A percentile compares a stretch with the other conserved stretches of the same genome.
phyloP scores from a whole-genome alignment of 2,329 filamentous ascomycete species.

The Trichoderma sp. region DNA sequence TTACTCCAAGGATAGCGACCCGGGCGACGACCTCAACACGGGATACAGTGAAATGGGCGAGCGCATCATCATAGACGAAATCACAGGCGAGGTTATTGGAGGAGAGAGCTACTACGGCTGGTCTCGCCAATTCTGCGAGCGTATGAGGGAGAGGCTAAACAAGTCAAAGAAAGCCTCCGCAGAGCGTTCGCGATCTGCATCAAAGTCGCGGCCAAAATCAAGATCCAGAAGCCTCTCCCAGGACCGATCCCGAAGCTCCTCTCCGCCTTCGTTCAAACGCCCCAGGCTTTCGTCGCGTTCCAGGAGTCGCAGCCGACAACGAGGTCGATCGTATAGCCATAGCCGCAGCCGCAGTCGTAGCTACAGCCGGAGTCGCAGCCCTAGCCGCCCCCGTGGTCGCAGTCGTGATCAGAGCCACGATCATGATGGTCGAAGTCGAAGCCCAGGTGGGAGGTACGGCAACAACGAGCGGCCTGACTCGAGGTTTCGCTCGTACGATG shows the following conservation, averaged over 20 bases:
- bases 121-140: constrained; percentile 76
- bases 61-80: constrained; percentile 59
- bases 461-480: constrained; percentile 14
- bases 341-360: constrained; percentile 34
- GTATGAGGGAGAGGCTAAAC: constrained; percentile 63
- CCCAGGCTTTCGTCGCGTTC: constrained; percentile 29
- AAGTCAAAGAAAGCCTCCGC: constrained; percentile 30
- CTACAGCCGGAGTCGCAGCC: constrained; percentile 20
- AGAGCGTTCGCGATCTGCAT: constrained; percentile 36
- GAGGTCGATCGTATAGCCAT: constrained; percentile 22
- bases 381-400: constrained; percentile 19
- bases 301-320: constrained; percentile 24
- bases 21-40: constrained; percentile 47
- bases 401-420: constrained; percentile 18
- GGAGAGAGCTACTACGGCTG: constrained; percentile 85
- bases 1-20: constrained; percentile 52
- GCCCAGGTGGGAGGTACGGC: background rate
- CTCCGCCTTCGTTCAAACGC: constrained; percentile 33
- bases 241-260: constrained; percentile 32
- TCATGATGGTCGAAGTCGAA: constrained; percentile 3
- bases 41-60: constrained; percentile 78
- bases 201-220: constrained; percentile 32
- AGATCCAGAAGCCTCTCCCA: constrained; percentile 30
- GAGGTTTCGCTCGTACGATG: background rate
- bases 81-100: constrained; percentile 61